Percentiles rank a stretch among this genome's conserved stretches.
phyloP scores from a whole-genome alignment of 2,329 filamentous ascomycete species.

The Mycocentrospora acerina region DNA sequence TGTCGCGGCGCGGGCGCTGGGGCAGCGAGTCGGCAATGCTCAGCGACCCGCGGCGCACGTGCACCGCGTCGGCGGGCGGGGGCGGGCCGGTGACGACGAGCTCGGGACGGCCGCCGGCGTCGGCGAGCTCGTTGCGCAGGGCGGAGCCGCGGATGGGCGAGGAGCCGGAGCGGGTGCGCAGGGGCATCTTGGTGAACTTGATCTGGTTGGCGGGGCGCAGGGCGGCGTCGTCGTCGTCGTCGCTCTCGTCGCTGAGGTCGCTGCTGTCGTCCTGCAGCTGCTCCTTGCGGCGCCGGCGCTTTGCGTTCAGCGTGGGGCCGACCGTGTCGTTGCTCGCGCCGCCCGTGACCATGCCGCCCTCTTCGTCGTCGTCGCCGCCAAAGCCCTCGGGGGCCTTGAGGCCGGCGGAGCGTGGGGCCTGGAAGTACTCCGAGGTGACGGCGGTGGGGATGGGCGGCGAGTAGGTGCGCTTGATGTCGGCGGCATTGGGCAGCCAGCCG shows the following conservation, averaged over 20 bases:
- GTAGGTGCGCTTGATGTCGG: constrained; percentile 78
- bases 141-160: constrained; percentile 65
- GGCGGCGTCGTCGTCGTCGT: constrained; percentile 71
- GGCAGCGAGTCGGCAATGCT: constrained; percentile 70
- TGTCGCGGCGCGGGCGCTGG: constrained; percentile 70
- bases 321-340: constrained; percentile 66
- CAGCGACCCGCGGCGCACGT: constrained; percentile 63
- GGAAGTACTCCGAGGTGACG: constrained; percentile 81
- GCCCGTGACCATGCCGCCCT: constrained; percentile 68
- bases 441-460: constrained; percentile 84
- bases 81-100: constrained; percentile 60
- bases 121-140: constrained; percentile 58
- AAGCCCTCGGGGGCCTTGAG: constrained; percentile 56
- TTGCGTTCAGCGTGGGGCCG: constrained; percentile 64
- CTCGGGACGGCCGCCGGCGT: constrained; percentile 53
- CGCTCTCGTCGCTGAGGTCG: constrained; percentile 81
- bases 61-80: constrained; percentile 40
- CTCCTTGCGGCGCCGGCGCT: constrained; percentile 68
- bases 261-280: constrained; percentile 84
- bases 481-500: constrained; percentile 74
- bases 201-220: constrained; percentile 77
- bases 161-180: constrained; percentile 81
- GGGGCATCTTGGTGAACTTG: constrained; percentile 93
- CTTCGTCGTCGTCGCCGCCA: constrained; percentile 71
- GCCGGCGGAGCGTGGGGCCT: constrained; percentile 63